phyloP scores from a whole-genome alignment of 2,329 filamentous ascomycete genomes.

The Monosporascus cannonballus region DNA sequence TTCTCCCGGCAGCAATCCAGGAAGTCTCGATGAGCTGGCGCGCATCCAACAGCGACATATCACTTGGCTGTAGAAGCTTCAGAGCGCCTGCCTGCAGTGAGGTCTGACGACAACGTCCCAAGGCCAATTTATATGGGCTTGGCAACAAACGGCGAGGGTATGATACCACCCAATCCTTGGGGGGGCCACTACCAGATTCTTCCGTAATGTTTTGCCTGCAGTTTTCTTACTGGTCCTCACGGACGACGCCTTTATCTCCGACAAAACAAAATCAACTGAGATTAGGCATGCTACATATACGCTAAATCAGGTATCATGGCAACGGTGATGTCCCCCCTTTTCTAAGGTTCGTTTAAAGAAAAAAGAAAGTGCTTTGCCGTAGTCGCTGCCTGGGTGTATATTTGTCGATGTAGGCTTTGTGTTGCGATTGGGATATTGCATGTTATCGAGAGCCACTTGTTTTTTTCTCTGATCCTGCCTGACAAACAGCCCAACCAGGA shows the following conservation, averaged over 20 bases:
- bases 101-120: background rate
- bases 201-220: background rate
- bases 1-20: background rate
- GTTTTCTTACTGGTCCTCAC: background rate
- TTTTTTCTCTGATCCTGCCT: background rate
- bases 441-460: background rate
- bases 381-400: background rate
- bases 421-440: background rate
- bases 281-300: background rate
- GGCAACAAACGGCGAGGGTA: background rate
- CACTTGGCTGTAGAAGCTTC: background rate
- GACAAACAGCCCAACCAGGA: background rate
- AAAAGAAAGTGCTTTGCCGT: background rate
- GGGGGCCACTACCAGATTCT: background rate
- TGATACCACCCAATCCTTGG: background rate
- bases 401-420: background rate
- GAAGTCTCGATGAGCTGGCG: background rate
- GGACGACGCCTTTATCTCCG: background rate
- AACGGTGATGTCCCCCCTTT: background rate
- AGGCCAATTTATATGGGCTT: background rate
- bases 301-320: background rate
- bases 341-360: background rate
- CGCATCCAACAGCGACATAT: background rate
- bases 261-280: background rate
- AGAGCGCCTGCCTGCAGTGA: background rate